Percentiles rank a stretch among this genome's conserved stretches.
phyloP scores from a whole-genome alignment of 2,329 filamentous ascomycete species.

The Trichocomaceae sp. region DNA sequence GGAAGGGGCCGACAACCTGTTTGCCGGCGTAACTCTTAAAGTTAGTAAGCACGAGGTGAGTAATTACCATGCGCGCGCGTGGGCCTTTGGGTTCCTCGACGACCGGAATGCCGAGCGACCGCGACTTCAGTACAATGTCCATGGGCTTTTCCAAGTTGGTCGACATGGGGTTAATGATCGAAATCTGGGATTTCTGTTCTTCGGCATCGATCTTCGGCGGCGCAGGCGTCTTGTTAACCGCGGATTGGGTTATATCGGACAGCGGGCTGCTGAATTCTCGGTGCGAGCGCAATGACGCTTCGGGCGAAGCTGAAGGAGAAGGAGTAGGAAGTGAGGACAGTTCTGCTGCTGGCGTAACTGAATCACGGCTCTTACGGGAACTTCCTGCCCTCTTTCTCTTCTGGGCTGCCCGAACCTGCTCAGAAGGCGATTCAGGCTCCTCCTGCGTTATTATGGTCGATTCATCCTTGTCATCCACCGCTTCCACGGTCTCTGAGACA shows the following conservation, averaged over 20 bases:
- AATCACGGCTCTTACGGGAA: slow-evolving; percentile 37
- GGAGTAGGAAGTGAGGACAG: slow-evolving; percentile 42
- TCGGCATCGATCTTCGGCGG: slow-evolving; percentile 29
- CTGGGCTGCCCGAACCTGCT: slow-evolving; percentile 50
- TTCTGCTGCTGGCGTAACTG: slow-evolving; percentile 34
- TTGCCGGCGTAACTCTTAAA: slow-evolving; percentile 98
- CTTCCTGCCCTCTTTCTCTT: slow-evolving; percentile 60
- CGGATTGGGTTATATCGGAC: slow-evolving; percentile 64
- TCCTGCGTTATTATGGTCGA: slow-evolving; percentile 32
- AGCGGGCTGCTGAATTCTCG: slow-evolving; percentile 44
- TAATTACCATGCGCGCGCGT: slow-evolving; percentile 85
- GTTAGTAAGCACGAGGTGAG: slow-evolving; percentile 84
- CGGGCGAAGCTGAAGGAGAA: slow-evolving; percentile 51
- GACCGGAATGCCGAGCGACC: slow-evolving; percentile 58
- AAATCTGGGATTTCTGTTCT: slow-evolving; percentile 45
- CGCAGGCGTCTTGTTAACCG: slow-evolving; percentile 54
- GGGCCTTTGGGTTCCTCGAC: slow-evolving; percentile 69
- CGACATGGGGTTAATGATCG: slow-evolving; percentile 66
- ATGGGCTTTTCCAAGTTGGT: slow-evolving; percentile 80
- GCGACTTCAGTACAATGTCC: slow-evolving; percentile 86
- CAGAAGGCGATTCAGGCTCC: slow-evolving; percentile 50
- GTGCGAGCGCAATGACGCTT: slow-evolving; percentile 39
- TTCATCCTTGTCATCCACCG: slow-evolving; percentile 19
- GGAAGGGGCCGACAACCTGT: slow-evolving; percentile 94
- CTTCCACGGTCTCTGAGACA: slow-evolving; percentile 38